Percentiles rank a stretch among this genome's conserved stretches.
These are phyloP conservation scores for Tricholoma sp. DNA, from an alignment of 768 basidiomycete species.

Conservation along the genomic window DNA sequence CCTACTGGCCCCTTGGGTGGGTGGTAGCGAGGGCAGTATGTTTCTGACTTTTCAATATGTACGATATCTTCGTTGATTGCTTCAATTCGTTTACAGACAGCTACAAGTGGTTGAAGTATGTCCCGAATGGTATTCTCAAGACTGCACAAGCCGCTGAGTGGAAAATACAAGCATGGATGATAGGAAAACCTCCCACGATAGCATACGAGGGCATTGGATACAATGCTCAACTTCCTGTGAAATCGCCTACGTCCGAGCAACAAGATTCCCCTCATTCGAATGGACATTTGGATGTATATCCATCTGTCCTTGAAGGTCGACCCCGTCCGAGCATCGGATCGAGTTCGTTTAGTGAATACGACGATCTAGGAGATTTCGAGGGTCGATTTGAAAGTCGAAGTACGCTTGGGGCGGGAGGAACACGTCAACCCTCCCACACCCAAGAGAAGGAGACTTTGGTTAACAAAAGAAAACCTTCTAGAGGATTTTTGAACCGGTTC, in stretches of 20 bases:
- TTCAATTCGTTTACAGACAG: constrained; percentile 42
- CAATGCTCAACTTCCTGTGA: constrained; percentile 36
- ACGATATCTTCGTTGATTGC: neutral
- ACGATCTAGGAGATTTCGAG: constrained; percentile 83
- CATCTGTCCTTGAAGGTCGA: constrained; percentile 30
- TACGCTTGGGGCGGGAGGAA: constrained; percentile 50
- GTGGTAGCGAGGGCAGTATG: constrained; percentile 84
- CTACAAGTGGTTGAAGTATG: constrained; percentile 96
- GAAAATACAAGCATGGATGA: constrained; percentile 95
- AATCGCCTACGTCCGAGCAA: constrained; percentile 12
- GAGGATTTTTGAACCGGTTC: constrained; percentile 61
- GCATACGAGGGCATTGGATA: constrained; percentile 86
- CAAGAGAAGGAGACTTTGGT: constrained; percentile 28
- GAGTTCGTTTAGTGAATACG: constrained; percentile 78
- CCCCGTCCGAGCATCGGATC: constrained; percentile 71
- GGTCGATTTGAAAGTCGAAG: constrained; percentile 81
- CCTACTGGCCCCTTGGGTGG: constrained; percentile 94
- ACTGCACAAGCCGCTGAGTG: constrained; percentile 97
- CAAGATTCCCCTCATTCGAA: constrained; percentile 24
- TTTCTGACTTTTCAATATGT: constrained; percentile 5
- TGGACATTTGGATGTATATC: constrained; percentile 24
- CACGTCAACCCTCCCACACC: constrained; percentile 15
- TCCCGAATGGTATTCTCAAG: constrained; percentile 88
- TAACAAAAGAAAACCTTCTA: constrained; percentile 55
- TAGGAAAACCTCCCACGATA: constrained; percentile 89